Conservation (phyloP, 139 green algal genomes). For the Chlorella sp. region DNA sequence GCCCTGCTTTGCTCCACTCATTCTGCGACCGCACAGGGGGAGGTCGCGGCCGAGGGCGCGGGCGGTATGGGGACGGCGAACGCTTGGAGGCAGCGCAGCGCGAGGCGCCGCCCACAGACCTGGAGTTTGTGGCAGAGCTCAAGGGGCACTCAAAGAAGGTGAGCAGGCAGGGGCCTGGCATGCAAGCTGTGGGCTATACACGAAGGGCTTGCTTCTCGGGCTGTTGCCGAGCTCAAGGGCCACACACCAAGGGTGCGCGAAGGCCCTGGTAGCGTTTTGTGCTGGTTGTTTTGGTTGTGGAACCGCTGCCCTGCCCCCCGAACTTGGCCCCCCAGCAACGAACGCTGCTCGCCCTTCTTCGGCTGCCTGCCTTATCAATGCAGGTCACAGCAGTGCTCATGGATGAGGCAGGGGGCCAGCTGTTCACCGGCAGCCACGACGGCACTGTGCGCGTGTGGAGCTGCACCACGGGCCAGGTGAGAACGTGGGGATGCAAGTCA, state of each 20-base stretch:
- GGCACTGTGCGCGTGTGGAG: slow-evolving; percentile 74
- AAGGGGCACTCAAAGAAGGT: slow-evolving; percentile 58
- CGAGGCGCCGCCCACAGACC: slow-evolving; percentile 47
- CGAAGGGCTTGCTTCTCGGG: no score
- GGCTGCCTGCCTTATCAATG: neutral
- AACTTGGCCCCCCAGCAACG: no score
- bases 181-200: no score
- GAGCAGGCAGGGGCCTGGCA: neutral
- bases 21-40: neutral
- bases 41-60: slow-evolving; percentile 12
- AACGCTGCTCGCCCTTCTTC: no score
- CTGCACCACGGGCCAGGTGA: slow-evolving; percentile 68
- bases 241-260: no score
- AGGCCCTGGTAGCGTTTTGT: no score
- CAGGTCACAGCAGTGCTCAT: slow-evolving; percentile 52
- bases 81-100: slow-evolving; percentile 1
- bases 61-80: slow-evolving; percentile 16
- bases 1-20: no score
- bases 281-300: no score
- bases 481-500: no score
- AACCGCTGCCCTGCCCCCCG: no score
- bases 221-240: no score
- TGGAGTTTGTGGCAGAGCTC: slow-evolving; percentile 54
- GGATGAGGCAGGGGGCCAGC: slow-evolving; percentile 55
- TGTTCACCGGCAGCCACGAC: slow-evolving; percentile 81